These are phyloP conservation scores for Xylaria grammica DNA, from an alignment of 495 filamentous ascomycete species.

Conservation along the genomic window DNA sequence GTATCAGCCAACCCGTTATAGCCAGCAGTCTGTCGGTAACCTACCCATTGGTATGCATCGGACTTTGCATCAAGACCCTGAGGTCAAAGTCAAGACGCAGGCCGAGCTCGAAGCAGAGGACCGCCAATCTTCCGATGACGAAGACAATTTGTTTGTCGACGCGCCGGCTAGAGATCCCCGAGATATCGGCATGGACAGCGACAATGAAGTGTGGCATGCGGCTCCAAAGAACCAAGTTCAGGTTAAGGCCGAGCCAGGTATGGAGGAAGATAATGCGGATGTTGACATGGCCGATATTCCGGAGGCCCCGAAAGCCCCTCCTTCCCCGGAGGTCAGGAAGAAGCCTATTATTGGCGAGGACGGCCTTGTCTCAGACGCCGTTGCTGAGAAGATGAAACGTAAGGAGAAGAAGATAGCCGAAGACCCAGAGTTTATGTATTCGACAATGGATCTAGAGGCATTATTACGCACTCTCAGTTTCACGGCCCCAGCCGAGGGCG, in stretches of 20 bases:
- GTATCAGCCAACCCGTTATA: conserved; percentile 34
- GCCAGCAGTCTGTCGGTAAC: conserved; percentile 35
- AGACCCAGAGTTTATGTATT: conserved; percentile 44
- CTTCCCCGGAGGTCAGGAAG: conserved; percentile 42
- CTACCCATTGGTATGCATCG: conserved; percentile 59
- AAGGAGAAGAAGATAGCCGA: conserved; percentile 38
- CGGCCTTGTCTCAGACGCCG: conserved; percentile 1
- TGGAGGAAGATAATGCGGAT: conserved; percentile 31
- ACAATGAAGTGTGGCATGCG: conserved; percentile 39
- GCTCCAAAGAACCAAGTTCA: conserved; percentile 33
- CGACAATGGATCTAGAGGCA: conserved; percentile 36
- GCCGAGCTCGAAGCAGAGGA: conserved; percentile 54
- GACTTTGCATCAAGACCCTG: conserved; percentile 58
- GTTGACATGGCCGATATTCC: conserved; percentile 48
- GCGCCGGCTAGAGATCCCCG: conserved; percentile 31
- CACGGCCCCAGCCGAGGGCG: conserved; percentile 22
- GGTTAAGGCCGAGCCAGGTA: conserved; percentile 42
- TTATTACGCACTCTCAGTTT: conserved; percentile 41
- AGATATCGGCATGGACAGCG: conserved; percentile 43
- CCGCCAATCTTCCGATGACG: conserved; percentile 45
- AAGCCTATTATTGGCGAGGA: conserved; percentile 23
- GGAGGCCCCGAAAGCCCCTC: conserved; percentile 36
- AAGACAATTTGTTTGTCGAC: conserved; percentile 49
- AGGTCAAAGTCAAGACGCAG: conserved; percentile 57
- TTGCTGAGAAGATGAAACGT: conserved; percentile 30